These are phyloP conservation scores for Cutaneotrichosporon sp. DNA, from an alignment of 1,284 basidiomycete genomes.

Conservation along the genomic window DNA sequence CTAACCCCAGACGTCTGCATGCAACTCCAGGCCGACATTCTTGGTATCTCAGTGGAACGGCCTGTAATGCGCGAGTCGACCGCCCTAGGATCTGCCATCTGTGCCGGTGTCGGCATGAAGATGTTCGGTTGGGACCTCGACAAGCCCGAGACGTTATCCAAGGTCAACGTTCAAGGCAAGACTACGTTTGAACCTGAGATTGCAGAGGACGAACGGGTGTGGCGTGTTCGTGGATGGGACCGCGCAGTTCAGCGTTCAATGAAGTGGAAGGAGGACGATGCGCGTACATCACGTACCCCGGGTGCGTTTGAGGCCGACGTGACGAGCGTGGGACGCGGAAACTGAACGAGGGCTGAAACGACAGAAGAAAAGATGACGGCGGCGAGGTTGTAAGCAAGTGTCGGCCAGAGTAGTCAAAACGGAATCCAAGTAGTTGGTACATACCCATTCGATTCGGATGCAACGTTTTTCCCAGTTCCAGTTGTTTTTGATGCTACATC, in stretches of 20 bases:
- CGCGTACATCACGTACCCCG: not conserved
- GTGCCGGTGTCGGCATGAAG: conserved; percentile 85
- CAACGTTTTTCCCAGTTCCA: too few species aligned
- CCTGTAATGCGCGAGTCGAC: conserved; percentile 98
- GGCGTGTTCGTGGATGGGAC: conserved; percentile 75
- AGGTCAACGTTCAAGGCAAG: conserved; percentile 84
- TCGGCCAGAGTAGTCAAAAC: not conserved
- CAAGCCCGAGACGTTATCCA: conserved; percentile 75
- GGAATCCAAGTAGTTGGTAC: not conserved
- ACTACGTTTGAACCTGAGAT: conserved; percentile 67
- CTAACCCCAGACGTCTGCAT: conserved; percentile 61
- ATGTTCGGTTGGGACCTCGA: conserved; percentile 92
- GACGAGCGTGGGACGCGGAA: conserved; percentile 1
- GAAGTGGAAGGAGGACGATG: conserved; percentile 60
- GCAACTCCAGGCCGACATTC: conserved; percentile 87
- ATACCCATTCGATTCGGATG: not conserved
- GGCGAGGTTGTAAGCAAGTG: not conserved
- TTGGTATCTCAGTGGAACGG: conserved; percentile 87
- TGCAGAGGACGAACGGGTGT: conserved; percentile 60
- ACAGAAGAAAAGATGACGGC: not conserved
- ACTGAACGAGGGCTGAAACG: conserved; percentile 3
- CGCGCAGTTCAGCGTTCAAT: conserved; percentile 75
- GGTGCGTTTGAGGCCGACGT: conserved; percentile 15
- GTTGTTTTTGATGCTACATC: too few species aligned
- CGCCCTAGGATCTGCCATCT: conserved; percentile 86